Evolutionary conservation across 306 rosid genomes (phyloP).

Genomic region (Vachellia pachyceras): DNA sequence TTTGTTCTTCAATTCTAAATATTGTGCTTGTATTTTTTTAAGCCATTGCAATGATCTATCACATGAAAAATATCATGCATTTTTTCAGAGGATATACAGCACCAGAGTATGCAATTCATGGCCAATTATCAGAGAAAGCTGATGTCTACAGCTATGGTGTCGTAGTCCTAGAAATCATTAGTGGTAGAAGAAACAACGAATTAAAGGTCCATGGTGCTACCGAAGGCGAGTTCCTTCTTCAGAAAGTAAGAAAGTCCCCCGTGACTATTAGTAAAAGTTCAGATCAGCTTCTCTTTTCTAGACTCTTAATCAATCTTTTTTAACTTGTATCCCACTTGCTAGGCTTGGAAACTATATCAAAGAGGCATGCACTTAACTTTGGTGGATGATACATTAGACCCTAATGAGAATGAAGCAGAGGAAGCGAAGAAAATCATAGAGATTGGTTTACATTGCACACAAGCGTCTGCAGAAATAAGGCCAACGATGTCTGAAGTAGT

Average conservation of each 20-base stretch:
- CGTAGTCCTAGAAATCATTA: neutral
- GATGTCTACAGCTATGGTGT: neutral
- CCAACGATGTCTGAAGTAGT: neutral
- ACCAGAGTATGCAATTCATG: neutral
- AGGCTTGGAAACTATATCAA: neutral
- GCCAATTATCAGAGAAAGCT: neutral
- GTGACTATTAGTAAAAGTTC: neutral
- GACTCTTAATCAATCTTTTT: neutral
- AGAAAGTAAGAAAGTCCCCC: neutral
- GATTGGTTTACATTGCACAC: neutral
- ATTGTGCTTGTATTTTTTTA: neutral
- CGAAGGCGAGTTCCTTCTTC: neutral
- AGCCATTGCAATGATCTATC: neutral
- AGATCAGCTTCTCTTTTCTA: neutral
- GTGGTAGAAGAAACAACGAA: neutral
- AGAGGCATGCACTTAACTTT: neutral
- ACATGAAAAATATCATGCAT: neutral
- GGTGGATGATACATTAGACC: conserved; percentile 1
- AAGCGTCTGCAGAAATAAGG: neutral
- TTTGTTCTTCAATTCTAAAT: neutral
- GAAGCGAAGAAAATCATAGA: neutral
- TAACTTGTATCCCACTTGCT: neutral
- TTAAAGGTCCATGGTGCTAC: neutral
- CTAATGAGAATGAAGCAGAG: neutral
- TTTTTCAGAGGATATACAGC: neutral